These are phyloP conservation scores for Linderina pennispora DNA, from an alignment of 192 early-diverging fungal species.

Conservation along the genomic window DNA sequence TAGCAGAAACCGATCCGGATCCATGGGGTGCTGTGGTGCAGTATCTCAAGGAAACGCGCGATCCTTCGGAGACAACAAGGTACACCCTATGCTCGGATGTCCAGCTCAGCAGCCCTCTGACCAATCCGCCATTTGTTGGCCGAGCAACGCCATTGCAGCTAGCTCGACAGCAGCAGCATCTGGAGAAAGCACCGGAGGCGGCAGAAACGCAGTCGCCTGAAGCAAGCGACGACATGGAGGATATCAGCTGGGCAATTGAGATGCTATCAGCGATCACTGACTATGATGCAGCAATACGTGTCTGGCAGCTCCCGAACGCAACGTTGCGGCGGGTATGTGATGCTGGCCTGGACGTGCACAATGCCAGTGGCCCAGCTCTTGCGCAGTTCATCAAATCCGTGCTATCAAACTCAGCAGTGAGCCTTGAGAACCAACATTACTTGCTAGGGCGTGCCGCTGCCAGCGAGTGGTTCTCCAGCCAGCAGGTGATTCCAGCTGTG, in stretches of 20 bases:
- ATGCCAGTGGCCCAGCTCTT: conserved; percentile 5
- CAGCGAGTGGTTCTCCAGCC: conserved; percentile 7
- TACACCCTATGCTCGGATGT: no score
- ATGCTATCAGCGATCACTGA: conserved; percentile 12
- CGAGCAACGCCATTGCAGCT: background rate
- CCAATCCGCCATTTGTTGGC: background rate
- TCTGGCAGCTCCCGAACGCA: conserved; percentile 26
- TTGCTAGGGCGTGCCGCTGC: conserved; percentile 11
- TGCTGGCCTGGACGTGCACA: conserved; percentile 8
- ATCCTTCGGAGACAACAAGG: no score
- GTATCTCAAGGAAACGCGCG: no score
- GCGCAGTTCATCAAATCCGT: conserved; percentile 14
- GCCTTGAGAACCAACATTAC: conserved; percentile 27
- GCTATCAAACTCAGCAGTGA: conserved; percentile 11
- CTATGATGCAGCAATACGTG: conserved; percentile 1
- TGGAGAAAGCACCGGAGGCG: background rate
- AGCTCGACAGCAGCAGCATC: background rate
- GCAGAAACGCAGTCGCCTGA: no score
- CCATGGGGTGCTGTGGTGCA: no score
- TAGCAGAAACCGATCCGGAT: no score
- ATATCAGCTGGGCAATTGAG: conserved; percentile 15
- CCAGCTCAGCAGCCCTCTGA: background rate
- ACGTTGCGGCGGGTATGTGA: conserved; percentile 10
- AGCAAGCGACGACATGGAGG: no score
- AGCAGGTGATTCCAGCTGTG: conserved; percentile 27